Percentiles rank a stretch among this genome's conserved stretches.
Conservation (phyloP, 2,329 filamentous ascomycete genomes). For the Trichophyton mentagrophytes region DNA sequence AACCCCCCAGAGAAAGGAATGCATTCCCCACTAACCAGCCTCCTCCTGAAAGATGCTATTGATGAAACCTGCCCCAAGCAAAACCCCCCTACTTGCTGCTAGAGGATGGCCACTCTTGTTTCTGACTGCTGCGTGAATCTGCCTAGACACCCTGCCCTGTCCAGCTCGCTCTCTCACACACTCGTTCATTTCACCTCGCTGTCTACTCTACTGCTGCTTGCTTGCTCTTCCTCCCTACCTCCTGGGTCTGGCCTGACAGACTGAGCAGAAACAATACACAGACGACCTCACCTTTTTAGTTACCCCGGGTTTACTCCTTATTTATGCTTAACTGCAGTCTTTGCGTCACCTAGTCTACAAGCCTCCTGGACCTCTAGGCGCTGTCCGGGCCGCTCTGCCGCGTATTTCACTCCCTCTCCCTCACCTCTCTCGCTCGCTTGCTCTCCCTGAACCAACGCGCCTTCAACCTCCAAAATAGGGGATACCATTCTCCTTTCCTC, state of each 20-base stretch:
- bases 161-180: not conserved
- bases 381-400: not conserved
- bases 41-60: not conserved
- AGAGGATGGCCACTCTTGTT: not conserved
- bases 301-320: not conserved
- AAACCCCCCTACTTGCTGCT: not conserved
- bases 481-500: not conserved
- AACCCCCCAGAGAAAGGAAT: not conserved
- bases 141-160: not conserved
- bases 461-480: not conserved
- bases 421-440: not conserved
- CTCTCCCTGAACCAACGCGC: not conserved
- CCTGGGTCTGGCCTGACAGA: no score
- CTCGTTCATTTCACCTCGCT: not conserved
- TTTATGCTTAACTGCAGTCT: not conserved
- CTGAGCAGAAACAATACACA: not conserved
- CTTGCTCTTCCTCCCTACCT: no score
- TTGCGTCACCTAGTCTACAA: not conserved
- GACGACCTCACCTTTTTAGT: not conserved
- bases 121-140: not conserved
- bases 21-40: not conserved
- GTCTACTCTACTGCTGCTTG: no score
- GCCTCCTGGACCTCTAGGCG: not conserved
- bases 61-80: not conserved
- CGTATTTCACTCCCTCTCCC: not conserved